Base-by-base conservation (phyloP, 768 basidiomycete genomes). In the Dioszegia aurantiaca region DNA sequence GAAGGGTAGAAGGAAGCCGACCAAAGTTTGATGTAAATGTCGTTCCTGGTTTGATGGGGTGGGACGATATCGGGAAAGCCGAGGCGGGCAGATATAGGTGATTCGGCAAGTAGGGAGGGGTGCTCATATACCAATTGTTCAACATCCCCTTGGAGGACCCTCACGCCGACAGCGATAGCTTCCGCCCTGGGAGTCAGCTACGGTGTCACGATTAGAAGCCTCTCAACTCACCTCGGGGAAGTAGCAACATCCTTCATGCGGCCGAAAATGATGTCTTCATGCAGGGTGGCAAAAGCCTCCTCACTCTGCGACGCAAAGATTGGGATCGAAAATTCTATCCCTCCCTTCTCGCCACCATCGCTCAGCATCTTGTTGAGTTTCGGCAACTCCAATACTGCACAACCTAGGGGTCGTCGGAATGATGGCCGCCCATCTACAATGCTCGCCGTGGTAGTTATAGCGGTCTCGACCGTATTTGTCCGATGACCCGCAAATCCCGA, bases 51-150 rank as follows among this genome's bases (percentile, higher is more conserved):
- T 61, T 89, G 87, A 6, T 88, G 89, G 2, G 93, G 93, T 71
- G 92, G 92, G 9, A 94, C 92, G 6, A 95, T 92, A 65, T 98
- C 94, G 0, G 94, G 89, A 73, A 98, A 98, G 28, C 91, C 91
- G 31, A 98, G 84, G 2, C 90, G 87, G 12, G 87, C 79, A 1
- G 91, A 92, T 44, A 86, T 82, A 0, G 93, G 88, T 9, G 85
- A 83, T 63, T 87, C 89, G 59, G 87, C 86, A 23, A 97, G 80
- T 17, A 93, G 78, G 1, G 87, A 86, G 26, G 87, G 86, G 73
- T 94, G 90, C 75, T 94, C 90, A 56, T 82, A 83, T 16, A 89
- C 81, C 64, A 95, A 84, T 0, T 84, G 85, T 39, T 80, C 73
- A 0, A 84, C 81, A 59, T 89, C 85, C n/a, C 94, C 94, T 26